Percentiles rank a stretch among this genome's conserved stretches.
Evolutionary conservation across 1,139 yeast species (phyloP).

Genomic region (Citeromyces siamensis): DNA sequence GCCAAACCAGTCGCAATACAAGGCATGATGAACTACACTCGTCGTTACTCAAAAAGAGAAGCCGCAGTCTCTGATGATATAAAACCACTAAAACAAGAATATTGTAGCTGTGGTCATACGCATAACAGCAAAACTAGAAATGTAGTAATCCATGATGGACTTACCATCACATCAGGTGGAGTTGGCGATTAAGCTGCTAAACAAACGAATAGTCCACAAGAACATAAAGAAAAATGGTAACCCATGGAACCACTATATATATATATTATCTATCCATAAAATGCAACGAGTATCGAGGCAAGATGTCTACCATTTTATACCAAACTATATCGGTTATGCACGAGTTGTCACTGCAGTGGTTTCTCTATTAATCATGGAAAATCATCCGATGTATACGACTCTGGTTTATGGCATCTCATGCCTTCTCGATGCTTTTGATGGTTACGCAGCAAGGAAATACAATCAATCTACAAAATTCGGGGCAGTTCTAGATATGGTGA

Average conservation of each 20-base stretch:
- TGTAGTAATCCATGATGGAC: slow-evolving; percentile 24
- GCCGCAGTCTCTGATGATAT: slow-evolving; percentile 23
- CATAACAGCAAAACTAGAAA: slow-evolving; percentile 35
- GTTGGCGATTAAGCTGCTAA: too few relatives aligned
- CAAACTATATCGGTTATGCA: slow-evolving; percentile 83
- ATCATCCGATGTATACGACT: slow-evolving; percentile 71
- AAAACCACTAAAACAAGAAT: slow-evolving; percentile 58
- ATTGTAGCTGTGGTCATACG: slow-evolving; percentile 56
- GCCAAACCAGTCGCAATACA: slow-evolving; percentile 16
- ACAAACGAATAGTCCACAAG: too few relatives aligned
- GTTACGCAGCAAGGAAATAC: slow-evolving; percentile 84
- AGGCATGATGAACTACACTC: slow-evolving; percentile 17
- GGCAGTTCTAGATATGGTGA: slow-evolving; percentile 97
- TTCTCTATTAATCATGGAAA: slow-evolving; percentile 71
- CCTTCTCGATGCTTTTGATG: slow-evolving; percentile 91
- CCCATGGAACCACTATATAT: too few relatives aligned
- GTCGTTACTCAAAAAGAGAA: slow-evolving; percentile 17
- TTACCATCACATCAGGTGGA: too few relatives aligned
- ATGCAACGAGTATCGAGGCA: slow-evolving; percentile 6
- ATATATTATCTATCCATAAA: background rate
- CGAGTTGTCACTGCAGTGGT: slow-evolving; percentile 73
- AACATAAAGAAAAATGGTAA: too few relatives aligned
- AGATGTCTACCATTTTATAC: slow-evolving; percentile 38
- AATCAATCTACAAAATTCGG: slow-evolving; percentile 91
- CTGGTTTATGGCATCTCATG: slow-evolving; percentile 79